These are phyloP conservation scores for Linderniella brevidens DNA, from an alignment of 257 asterid genomes.

Conservation along the genomic window DNA sequence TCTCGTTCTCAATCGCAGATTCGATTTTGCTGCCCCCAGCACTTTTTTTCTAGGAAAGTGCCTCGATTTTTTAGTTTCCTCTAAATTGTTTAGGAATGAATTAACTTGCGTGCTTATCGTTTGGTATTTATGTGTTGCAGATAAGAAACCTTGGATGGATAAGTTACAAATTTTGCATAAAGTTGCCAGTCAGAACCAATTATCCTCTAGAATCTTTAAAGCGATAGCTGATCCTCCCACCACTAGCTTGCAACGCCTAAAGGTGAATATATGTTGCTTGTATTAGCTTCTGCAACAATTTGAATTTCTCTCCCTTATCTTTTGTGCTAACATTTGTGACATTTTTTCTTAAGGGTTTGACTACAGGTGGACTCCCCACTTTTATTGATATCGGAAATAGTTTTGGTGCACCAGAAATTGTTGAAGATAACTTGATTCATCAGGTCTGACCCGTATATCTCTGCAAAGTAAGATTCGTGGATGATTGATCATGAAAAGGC, in stretches of 20 bases:
- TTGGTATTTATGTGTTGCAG: slow-evolving; percentile 14
- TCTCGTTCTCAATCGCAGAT: slow-evolving; percentile 27
- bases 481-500: background rate
- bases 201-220: slow-evolving; percentile 65
- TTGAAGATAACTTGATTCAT: slow-evolving; percentile 84
- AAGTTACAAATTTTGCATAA: slow-evolving; percentile 57
- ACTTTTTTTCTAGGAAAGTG: slow-evolving; percentile 51
- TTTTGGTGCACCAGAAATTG: slow-evolving; percentile 95
- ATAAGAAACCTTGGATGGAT: slow-evolving; percentile 96
- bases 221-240: slow-evolving; percentile 98
- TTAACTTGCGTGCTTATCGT: background rate
- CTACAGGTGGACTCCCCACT: slow-evolving; percentile 99
- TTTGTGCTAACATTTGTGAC: too few relatives aligned
- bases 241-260: slow-evolving; percentile 87
- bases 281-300: background rate
- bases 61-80: slow-evolving; percentile 5
- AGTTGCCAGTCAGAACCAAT: slow-evolving; percentile 42
- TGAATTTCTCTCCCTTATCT: too few relatives aligned
- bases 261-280: slow-evolving; percentile 27
- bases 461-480: too few relatives aligned
- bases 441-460: slow-evolving; percentile 29
- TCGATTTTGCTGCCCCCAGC: slow-evolving; percentile 94
- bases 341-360: slow-evolving; percentile 46
- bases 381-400: slow-evolving; percentile 91
- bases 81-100: background rate